Evolutionary conservation across 139 green algal species (phyloP).

Genomic region (Nannochloris sp.): DNA sequence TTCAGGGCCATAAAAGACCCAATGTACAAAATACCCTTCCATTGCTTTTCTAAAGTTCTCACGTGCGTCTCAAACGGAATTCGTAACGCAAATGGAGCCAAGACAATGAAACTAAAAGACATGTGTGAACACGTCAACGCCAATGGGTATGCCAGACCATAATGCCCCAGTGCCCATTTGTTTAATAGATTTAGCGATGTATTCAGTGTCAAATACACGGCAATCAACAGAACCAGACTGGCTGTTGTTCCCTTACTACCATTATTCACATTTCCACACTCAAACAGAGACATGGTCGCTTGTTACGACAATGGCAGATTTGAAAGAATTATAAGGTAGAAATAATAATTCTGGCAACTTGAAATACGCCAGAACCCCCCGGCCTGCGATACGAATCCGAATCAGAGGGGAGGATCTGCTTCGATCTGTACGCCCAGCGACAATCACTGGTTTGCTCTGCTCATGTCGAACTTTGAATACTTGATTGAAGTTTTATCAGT

Average conservation of each 20-base stretch:
- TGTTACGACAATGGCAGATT: too few species aligned
- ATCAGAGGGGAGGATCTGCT: too few species aligned
- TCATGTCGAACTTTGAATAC: too few species aligned
- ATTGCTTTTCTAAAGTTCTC: conserved; percentile 36
- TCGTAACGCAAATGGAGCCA: conserved; percentile 35
- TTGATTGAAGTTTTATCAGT: too few species aligned
- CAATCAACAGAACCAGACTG: conserved; percentile 6
- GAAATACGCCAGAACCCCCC: too few species aligned
- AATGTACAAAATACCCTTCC: conserved; percentile 42
- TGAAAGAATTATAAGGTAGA: too few species aligned
- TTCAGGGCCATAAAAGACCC: conserved; percentile 48
- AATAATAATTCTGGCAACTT: too few species aligned
- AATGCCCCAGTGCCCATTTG: conserved; percentile 39
- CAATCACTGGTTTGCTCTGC: too few species aligned
- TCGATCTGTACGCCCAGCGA: too few species aligned
- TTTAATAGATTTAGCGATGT: conserved; percentile 22
- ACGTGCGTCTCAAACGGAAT: conserved; percentile 25
- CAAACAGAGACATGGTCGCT: too few species aligned
- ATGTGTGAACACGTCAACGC: conserved; percentile 52
- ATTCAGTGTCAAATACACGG: conserved; percentile 20
- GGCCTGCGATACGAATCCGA: too few species aligned
- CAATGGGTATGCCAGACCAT: conserved; percentile 49
- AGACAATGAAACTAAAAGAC: conserved; percentile 37
- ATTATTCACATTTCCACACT: too few species aligned
- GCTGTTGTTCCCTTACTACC: neutral